A percentile compares a stretch with the other conserved stretches of the same genome.
These are phyloP conservation scores for Naganishia vishniacii DNA, from an alignment of 768 basidiomycete genomes.

Conservation along the genomic window DNA sequence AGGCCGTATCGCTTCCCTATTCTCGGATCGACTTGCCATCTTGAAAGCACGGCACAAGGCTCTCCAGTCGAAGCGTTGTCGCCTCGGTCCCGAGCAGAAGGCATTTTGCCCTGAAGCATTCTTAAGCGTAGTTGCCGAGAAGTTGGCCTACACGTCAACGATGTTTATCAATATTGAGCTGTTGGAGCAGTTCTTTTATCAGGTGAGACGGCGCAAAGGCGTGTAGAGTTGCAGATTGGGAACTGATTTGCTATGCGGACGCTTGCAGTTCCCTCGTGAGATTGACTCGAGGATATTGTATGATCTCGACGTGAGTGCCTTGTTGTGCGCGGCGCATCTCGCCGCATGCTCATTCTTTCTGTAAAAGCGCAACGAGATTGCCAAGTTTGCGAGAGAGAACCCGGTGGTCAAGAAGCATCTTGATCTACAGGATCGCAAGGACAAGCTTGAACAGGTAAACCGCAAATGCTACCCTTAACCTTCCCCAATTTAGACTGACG, in stretches of 20 bases:
- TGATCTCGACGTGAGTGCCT: conserved; percentile 63
- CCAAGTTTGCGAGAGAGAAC: conserved; percentile 91
- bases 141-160: conserved; percentile 87
- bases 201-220: conserved; percentile 55
- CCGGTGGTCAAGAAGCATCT: conserved; percentile 78
- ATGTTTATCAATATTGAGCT: conserved; percentile 99
- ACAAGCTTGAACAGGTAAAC: conserved; percentile 84
- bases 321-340: not conserved
- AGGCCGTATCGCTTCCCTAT: conserved; percentile 90
- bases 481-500: not conserved
- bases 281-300: conserved; percentile 90
- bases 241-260: not conserved
- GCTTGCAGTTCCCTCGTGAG: conserved; percentile 81
- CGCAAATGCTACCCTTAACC: not conserved
- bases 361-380: conserved; percentile 74
- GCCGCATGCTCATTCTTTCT: not conserved
- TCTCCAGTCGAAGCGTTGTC: conserved; percentile 82
- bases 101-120: conserved; percentile 93
- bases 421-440: conserved; percentile 91
- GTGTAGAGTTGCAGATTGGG: not conserved
- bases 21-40: conserved; percentile 70
- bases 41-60: conserved; percentile 81
- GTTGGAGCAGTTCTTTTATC: conserved; percentile 97
- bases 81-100: conserved; percentile 77
- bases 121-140: conserved; percentile 92